Percentiles rank a stretch among this genome's conserved stretches.
phyloP scores from a whole-genome alignment of 2,329 filamentous ascomycete genomes.

The Pestalotiopsis sp. region DNA sequence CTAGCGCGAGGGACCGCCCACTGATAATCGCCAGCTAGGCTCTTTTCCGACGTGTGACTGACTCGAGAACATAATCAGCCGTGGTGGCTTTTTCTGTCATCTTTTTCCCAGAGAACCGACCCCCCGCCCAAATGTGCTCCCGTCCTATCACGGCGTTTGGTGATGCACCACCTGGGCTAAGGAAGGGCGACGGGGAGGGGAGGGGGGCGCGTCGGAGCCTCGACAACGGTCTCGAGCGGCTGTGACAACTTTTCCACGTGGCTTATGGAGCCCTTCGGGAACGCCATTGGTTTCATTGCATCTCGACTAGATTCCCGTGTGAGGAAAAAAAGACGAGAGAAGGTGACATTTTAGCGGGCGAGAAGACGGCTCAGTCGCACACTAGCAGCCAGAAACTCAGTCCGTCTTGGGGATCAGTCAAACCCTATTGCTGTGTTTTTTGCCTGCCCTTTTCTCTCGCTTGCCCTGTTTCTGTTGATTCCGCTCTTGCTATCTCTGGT shows the following conservation, averaged over 20 bases:
- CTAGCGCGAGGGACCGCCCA: background rate
- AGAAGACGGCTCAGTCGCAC: background rate
- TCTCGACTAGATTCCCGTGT: background rate
- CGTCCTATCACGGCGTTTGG: background rate
- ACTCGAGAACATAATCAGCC: background rate
- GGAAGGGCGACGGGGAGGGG: background rate
- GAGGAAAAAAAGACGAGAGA: background rate
- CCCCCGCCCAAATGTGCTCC: too few species aligned
- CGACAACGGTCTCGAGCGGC: slow-evolving; percentile 6
- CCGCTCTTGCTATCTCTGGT: background rate
- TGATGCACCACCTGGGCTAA: background rate
- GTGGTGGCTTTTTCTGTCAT: too few species aligned
- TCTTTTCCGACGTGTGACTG: background rate
- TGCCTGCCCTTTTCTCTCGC: background rate
- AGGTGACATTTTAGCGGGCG: background rate
- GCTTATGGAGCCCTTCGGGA: slow-evolving; percentile 10
- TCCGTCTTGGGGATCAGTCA: background rate
- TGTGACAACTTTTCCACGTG: slow-evolving; percentile 7
- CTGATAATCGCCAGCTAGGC: slow-evolving; percentile 1
- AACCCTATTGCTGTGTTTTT: background rate
- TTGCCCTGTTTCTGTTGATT: background rate
- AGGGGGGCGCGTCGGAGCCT: background rate
- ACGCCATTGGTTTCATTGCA: slow-evolving; percentile 6
- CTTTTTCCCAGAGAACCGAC: too few species aligned
- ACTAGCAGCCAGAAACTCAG: background rate